Evolutionary conservation across 2,329 filamentous ascomycete species (phyloP).

Genomic region (Elsinoe batatas): DNA sequence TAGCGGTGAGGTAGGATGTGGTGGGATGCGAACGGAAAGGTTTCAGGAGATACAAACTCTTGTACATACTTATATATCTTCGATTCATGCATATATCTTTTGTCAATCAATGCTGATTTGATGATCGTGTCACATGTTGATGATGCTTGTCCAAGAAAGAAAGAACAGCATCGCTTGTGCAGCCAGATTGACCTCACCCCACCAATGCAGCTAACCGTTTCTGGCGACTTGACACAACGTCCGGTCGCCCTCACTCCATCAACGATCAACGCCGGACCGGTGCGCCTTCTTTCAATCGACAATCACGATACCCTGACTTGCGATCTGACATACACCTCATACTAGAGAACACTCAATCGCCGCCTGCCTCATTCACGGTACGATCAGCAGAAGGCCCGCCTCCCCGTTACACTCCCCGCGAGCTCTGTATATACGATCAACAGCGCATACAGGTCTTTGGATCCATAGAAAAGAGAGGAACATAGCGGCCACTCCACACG

Average conservation of each 20-base stretch:
- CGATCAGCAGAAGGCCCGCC: not conserved
- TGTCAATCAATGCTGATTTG: not conserved
- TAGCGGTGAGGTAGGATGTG: not conserved
- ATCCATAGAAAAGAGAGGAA: not conserved
- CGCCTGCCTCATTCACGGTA: not conserved
- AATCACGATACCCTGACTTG: slow-evolving; percentile 1
- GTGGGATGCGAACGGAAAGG: not conserved
- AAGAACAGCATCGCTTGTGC: not conserved
- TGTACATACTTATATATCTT: not conserved
- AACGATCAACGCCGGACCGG: slow-evolving; percentile 3
- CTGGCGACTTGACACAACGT: slow-evolving; percentile 12
- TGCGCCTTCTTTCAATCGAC: not conserved
- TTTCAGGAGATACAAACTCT: not conserved
- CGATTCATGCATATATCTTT: not conserved
- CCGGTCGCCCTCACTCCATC: slow-evolving; percentile 10
- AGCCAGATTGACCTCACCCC: not conserved
- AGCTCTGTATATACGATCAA: not conserved
- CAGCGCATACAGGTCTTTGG: not conserved
- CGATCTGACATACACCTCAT: not conserved
- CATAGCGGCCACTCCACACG: not conserved
- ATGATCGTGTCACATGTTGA: not conserved
- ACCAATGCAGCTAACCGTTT: slow-evolving; percentile 6
- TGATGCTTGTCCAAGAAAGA: not conserved
- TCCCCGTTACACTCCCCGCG: not conserved
- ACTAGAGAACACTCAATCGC: not conserved